These are phyloP conservation scores for Metarhizium robertsii DNA, from an alignment of 2,329 filamentous ascomycete genomes.

Conservation along the genomic window DNA sequence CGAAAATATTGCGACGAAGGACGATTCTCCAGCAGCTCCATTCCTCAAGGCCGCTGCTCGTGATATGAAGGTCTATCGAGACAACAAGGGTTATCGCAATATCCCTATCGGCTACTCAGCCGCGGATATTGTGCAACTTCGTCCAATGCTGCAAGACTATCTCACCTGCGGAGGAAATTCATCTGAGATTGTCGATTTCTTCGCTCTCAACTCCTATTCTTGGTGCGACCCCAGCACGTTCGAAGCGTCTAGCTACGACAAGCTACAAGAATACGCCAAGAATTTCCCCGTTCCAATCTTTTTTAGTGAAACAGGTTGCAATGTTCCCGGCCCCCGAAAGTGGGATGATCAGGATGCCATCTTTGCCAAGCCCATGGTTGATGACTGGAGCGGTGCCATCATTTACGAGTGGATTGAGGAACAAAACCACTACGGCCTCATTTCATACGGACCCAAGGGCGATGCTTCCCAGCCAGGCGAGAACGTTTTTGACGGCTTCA, in stretches of 20 bases:
- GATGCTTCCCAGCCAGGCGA: constrained; percentile 42
- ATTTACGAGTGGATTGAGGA: constrained; percentile 90
- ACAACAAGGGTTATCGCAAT: constrained; percentile 64
- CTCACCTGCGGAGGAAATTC: constrained; percentile 66
- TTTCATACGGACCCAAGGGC: constrained; percentile 61
- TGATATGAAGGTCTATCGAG: constrained; percentile 75
- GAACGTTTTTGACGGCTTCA: constrained; percentile 54
- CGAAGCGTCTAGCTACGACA: constrained; percentile 56
- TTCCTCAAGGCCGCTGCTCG: constrained; percentile 75
- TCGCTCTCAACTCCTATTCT: constrained; percentile 76
- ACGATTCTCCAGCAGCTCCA: constrained; percentile 57
- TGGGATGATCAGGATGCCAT: constrained; percentile 70
- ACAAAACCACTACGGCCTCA: constrained; percentile 70
- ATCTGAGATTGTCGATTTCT: constrained; percentile 70
- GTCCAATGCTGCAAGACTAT: constrained; percentile 58
- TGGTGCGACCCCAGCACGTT: constrained; percentile 59
- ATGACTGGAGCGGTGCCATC: constrained; percentile 65
- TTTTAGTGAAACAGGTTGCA: constrained; percentile 86
- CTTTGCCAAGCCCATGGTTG: constrained; percentile 63
- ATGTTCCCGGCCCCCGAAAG: constrained; percentile 48
- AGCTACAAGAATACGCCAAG: constrained; percentile 56
- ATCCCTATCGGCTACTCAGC: constrained; percentile 84
- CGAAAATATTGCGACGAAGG: constrained; percentile 62
- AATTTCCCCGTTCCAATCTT: constrained; percentile 77
- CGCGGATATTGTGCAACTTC: constrained; percentile 66